Evolutionary conservation across 1,284 basidiomycete species (phyloP), one percentile per base, ranked within the genome.

Genomic region (Calocybe gambosa): DNA sequence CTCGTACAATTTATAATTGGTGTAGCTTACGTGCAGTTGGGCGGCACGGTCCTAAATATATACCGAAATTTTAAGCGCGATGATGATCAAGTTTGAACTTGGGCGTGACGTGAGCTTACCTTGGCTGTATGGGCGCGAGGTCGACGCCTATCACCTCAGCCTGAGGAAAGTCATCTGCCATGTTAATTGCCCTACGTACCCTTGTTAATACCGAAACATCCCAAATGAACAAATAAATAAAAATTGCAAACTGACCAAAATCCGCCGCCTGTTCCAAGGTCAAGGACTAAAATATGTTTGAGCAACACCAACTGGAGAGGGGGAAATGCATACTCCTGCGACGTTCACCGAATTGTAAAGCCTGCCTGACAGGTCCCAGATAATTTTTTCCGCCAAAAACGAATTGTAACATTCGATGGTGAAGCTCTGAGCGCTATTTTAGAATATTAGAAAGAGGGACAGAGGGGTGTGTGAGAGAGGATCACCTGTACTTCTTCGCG

Each of bases 131-230:
- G 45, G 82, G 83, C 10, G 78, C 82, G 26, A 84, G 68, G 66
- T 85, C 83, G 50, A 83, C 70, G 18, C 81, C 83, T 55, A 79
- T 71, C 47, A 85, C 78, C 52, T 82, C 75, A 44, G 72, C 80
- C 46, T 75, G 68, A 36, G 77, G 78, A 58, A 84, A 84, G 60
- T 82, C 80, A 55, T 82, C 79, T 35, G 82, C 82, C 63, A 85
- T 76, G 60, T 78, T 74, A 49, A 82, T 75, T 20, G 78, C 77
- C 80, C 78, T 82, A 47, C 15, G 8, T 16, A 23, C 34, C 42
- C 39, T 21, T 50, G 38, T 46, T 38, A 10, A 39, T 42, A 21
- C 19, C 39, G 20, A 10, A 23, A 38, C 23, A 13, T 23, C 28
- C 13, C 13, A 29, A 23, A 7, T 4, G 21, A 39, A 25, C 15